Evolutionary conservation across 805 yeast genomes (phyloP).

Genomic region (Yamadazyma paraphyllophila): DNA sequence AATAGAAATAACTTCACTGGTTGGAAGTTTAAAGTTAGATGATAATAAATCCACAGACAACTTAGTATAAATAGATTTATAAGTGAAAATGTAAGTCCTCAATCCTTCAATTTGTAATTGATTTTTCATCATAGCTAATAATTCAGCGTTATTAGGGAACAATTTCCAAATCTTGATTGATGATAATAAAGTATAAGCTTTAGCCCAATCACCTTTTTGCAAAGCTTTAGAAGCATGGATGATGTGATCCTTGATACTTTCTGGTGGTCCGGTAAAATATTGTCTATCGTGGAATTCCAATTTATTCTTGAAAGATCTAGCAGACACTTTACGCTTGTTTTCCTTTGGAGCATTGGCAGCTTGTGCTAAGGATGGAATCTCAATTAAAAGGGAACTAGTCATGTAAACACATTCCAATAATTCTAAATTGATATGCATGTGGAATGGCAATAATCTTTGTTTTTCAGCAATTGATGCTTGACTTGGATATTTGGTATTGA

Average conservation of each 20-base stretch:
- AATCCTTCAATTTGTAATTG: slow-evolving; percentile 88
- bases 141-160: slow-evolving; percentile 63
- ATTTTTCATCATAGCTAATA: slow-evolving; percentile 68
- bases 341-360: slow-evolving; percentile 66
- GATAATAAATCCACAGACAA: slow-evolving; percentile 68
- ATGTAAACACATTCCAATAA: slow-evolving; percentile 90
- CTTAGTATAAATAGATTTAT: slow-evolving; percentile 71
- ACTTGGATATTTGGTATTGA: slow-evolving; percentile 62
- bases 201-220: slow-evolving; percentile 86
- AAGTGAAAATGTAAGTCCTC: slow-evolving; percentile 87
- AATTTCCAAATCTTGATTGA: slow-evolving; percentile 85
- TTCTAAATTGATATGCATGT: slow-evolving; percentile 96
- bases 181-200: slow-evolving; percentile 66
- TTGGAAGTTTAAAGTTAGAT: slow-evolving; percentile 61
- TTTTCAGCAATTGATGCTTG: slow-evolving; percentile 58
- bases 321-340: slow-evolving; percentile 51
- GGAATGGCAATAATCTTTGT: slow-evolving; percentile 91
- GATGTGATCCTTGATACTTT: slow-evolving; percentile 89
- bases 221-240: slow-evolving; percentile 89
- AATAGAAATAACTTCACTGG: slow-evolving; percentile 55
- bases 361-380: slow-evolving; percentile 80
- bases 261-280: slow-evolving; percentile 96
- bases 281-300: slow-evolving; percentile 93
- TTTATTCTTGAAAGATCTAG: slow-evolving; percentile 86
- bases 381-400: slow-evolving; percentile 84